Evolutionary conservation across 495 filamentous ascomycete species (phyloP).

Genomic region (Penicillium roqueforti): DNA sequence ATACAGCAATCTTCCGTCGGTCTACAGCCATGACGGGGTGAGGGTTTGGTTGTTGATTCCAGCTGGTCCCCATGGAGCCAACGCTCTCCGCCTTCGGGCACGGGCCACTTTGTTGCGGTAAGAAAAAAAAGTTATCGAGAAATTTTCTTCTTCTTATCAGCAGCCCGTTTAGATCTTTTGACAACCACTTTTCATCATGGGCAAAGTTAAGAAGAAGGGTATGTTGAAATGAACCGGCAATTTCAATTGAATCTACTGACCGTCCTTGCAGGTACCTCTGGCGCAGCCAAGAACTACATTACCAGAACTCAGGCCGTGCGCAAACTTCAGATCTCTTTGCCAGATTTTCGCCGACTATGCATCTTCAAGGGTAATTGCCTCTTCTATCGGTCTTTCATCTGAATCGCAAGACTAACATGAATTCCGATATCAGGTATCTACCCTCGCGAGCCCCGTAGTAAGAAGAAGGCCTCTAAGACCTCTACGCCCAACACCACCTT

Average conservation of each 20-base stretch:
- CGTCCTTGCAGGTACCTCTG: constrained; percentile 61
- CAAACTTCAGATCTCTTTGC: constrained; percentile 94
- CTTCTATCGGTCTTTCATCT: background rate
- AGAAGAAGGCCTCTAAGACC: constrained; percentile 93
- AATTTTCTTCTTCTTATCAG: constrained; percentile 37
- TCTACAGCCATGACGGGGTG: constrained; percentile 55
- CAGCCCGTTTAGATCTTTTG: constrained; percentile 15
- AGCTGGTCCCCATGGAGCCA: constrained; percentile 27
- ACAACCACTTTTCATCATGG: constrained; percentile 52
- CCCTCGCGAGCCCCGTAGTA: constrained; percentile 90
- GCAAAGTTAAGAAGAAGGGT: constrained; percentile 91
- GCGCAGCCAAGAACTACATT: constrained; percentile 97
- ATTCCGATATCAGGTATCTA: constrained; percentile 65
- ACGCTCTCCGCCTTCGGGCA: constrained; percentile 36
- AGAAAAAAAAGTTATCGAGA: constrained; percentile 41
- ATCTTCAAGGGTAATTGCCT: constrained; percentile 79
- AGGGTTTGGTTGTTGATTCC: constrained; percentile 12
- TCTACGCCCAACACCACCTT: constrained; percentile 89
- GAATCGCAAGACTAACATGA: constrained; percentile 11
- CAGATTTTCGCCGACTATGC: constrained; percentile 94
- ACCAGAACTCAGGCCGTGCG: constrained; percentile 93
- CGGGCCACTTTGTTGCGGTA: constrained; percentile 32
- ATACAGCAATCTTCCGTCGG: constrained; percentile 71
- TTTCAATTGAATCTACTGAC: constrained; percentile 18
- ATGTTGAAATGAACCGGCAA: constrained; percentile 9